These are phyloP conservation scores for Hygrocybe coccinea DNA, from an alignment of 768 basidiomycete genomes.

Conservation along the genomic window DNA sequence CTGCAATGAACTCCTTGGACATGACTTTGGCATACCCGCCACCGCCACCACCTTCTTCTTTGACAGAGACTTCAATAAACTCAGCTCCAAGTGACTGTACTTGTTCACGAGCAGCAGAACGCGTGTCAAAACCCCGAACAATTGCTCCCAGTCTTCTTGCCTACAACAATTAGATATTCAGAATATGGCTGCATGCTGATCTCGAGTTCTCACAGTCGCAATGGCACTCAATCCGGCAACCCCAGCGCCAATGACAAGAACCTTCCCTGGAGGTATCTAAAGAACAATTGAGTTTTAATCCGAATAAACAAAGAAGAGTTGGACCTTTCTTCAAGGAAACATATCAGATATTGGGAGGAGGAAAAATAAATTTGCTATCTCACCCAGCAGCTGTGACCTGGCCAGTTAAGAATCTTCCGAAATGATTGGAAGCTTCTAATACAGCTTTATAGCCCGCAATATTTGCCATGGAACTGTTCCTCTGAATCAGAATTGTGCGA, in stretches of 20 bases:
- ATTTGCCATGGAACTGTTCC: slow-evolving; percentile 81
- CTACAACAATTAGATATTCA: slow-evolving; percentile 30
- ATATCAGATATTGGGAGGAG: not conserved
- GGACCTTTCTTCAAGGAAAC: slow-evolving; percentile 39
- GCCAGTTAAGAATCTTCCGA: slow-evolving; percentile 84
- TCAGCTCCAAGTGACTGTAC: slow-evolving; percentile 88
- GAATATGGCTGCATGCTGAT: not conserved
- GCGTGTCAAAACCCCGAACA: slow-evolving; percentile 83
- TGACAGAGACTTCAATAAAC: slow-evolving; percentile 73
- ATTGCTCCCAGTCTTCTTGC: slow-evolving; percentile 82
- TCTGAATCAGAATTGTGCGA: not conserved
- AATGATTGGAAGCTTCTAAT: slow-evolving; percentile 83
- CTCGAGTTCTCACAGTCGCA: slow-evolving; percentile 52
- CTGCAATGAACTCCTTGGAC: slow-evolving; percentile 85
- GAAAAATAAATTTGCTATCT: slow-evolving; percentile 26
- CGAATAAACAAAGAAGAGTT: not conserved
- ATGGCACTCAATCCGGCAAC: slow-evolving; percentile 88
- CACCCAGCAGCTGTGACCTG: slow-evolving; percentile 89
- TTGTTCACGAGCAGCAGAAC: slow-evolving; percentile 81
- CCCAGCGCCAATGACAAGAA: slow-evolving; percentile 83
- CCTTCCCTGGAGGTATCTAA: slow-evolving; percentile 82
- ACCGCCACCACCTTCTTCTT: slow-evolving; percentile 77
- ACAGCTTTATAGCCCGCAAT: slow-evolving; percentile 93
- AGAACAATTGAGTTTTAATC: slow-evolving; percentile 1
- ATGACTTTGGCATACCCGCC: slow-evolving; percentile 89